Evolutionary conservation across 805 yeast genomes (phyloP), one percentile per base, ranked within the genome.

Genomic region (Saccharomycopsis fodiens): DNA sequence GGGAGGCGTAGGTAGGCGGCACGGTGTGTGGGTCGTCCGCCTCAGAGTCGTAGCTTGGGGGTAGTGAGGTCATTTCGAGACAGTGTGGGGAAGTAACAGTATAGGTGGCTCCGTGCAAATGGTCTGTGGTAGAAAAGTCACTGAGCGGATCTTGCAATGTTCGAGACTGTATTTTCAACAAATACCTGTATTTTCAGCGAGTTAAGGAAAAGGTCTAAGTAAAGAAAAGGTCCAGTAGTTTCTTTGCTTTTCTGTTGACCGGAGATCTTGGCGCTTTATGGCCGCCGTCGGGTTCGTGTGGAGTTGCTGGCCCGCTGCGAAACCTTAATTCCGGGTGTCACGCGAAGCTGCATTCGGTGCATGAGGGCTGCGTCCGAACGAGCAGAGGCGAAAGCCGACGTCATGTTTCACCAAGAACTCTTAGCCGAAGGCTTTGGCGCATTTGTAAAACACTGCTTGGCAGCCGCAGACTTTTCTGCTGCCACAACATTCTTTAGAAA

Each of bases 1-100:
- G 10, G 10, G 47, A 25, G 31, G 7, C 3, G 22, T 44, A 44
- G 3, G 19, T 17, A 13, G 47, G 47, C 4, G 45, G 45, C n/a
- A 17, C 27, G 30, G 36, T 20, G 13, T 44, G 12, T n/a, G 10
- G 10, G 37, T 34, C 20, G 21, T 12, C 21, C 37, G 20, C 7
- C 10, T 6, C 37, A 34, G 21, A 5, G 13, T 12, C 37, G 21
- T 19, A 25, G 29, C 29, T 25, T 6, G 29, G 29, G 6, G 29
- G 10, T 25, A 7, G 29, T 6, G 10, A 25, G 29, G 6, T 25
- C 10, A 25, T 7, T 25, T 10, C 29, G 29, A 25, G 29, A 25
- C 6, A 25, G 10, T 25, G 29, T 10, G 29, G 29, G 29, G 29
- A 7, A 10, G n/a, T n/a, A n/a, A n/a, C n/a, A n/a, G n/a, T n/a